Conservation (phyloP, 495 filamentous ascomycete genomes). For the Aspergillus nanangensis region DNA sequence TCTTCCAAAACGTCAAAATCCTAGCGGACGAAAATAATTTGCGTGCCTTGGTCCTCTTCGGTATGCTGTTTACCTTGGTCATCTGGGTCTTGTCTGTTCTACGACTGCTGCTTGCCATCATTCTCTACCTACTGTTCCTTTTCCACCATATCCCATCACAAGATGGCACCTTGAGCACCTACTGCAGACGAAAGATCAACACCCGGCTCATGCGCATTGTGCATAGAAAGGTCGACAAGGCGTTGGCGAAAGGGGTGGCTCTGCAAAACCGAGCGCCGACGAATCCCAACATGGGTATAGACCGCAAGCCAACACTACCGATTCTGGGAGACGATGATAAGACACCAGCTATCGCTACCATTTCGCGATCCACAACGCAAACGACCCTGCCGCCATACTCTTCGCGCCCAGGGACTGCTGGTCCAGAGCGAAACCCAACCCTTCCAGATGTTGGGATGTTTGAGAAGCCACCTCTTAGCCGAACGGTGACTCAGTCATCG, state of each 20-base stretch:
- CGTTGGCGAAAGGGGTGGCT: constrained; percentile 68
- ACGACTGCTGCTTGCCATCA: constrained; percentile 62
- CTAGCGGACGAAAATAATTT: constrained; percentile 66
- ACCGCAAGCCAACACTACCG: constrained; percentile 63
- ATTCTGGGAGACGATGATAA: constrained; percentile 55
- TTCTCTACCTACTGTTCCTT: constrained; percentile 82
- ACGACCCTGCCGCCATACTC: constrained; percentile 60
- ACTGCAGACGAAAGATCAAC: constrained; percentile 88
- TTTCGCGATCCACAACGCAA: constrained; percentile 64
- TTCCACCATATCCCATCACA: constrained; percentile 79
- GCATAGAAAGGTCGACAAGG: constrained; percentile 75
- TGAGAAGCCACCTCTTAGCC: constrained; percentile 27
- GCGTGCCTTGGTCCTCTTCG: constrained; percentile 74
- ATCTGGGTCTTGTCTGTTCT: constrained; percentile 84
- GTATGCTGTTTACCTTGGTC: constrained; percentile 88
- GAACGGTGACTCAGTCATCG: constrained; percentile 42
- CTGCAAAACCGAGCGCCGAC: constrained; percentile 53
- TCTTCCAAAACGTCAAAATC: constrained; percentile 71
- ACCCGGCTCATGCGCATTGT: constrained; percentile 77
- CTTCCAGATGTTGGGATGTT: constrained; percentile 33
- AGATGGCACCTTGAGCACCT: constrained; percentile 75
- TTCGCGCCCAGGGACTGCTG: constrained; percentile 47
- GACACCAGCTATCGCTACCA: constrained; percentile 51
- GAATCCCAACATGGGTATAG: constrained; percentile 46
- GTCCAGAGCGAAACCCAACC: constrained; percentile 26